These are phyloP conservation scores for Krasilnikovozyma curviuscula DNA, from an alignment of 768 basidiomycete species.

Conservation along the genomic window DNA sequence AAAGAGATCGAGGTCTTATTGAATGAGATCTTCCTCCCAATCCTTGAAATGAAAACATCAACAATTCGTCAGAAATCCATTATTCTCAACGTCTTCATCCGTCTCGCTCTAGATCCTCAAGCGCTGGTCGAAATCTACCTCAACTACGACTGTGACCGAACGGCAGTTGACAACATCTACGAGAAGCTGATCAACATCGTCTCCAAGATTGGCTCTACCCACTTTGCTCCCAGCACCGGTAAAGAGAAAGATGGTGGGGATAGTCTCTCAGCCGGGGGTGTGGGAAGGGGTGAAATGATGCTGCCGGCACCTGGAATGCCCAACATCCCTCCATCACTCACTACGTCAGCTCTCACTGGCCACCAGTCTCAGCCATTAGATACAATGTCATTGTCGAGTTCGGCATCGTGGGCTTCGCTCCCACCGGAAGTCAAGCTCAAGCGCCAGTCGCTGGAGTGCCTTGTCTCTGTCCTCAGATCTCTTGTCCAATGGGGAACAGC, in stretches of 20 bases:
- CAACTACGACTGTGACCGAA: conserved; percentile 95
- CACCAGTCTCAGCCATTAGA: not conserved
- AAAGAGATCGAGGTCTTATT: conserved; percentile 99
- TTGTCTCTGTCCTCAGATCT: conserved; percentile 70
- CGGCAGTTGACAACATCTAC: conserved; percentile 89
- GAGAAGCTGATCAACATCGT: conserved; percentile 95
- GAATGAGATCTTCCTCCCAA: conserved; percentile 96
- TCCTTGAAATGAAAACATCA: conserved; percentile 91
- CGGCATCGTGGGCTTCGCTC: conserved; percentile 32
- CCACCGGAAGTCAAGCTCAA: conserved; percentile 66
- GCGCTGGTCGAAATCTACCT: conserved; percentile 95
- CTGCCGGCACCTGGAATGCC: conserved; percentile 18
- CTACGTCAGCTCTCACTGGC: conserved; percentile 31
- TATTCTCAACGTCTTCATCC: conserved; percentile 63
- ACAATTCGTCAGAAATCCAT: conserved; percentile 87
- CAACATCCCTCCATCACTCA: conserved; percentile 43
- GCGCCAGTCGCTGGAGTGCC: conserved; percentile 82
- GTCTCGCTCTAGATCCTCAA: conserved; percentile 87
- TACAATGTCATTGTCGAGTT: not conserved
- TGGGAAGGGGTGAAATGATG: conserved; percentile 5
- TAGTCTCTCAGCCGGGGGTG: conserved; percentile 3
- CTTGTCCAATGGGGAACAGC: conserved; percentile 60
- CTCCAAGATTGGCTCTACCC: conserved; percentile 63
- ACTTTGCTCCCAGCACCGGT: conserved; percentile 23
- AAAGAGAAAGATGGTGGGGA: not conserved